These are phyloP conservation scores for Phytophthora europaea DNA, from an alignment of 352 stramenopile genomes.

Conservation along the genomic window DNA sequence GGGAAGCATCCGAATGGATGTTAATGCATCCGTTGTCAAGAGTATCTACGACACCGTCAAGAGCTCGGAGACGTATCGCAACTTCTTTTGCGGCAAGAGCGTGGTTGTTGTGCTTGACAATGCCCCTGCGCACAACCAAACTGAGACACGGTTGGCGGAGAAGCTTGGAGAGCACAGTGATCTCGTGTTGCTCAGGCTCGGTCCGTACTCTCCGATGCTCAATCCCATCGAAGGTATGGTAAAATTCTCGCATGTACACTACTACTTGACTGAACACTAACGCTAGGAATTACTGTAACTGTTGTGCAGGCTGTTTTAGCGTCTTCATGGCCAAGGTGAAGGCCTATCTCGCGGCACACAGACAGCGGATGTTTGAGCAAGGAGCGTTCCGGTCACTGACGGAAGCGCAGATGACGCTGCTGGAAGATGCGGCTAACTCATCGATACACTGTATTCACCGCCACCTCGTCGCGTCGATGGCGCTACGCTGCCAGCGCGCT, in stretches of 20 bases:
- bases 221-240: not conserved
- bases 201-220: not conserved
- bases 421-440: conserved; percentile 7
- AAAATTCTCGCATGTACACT: not conserved
- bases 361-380: not conserved
- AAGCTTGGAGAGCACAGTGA: not conserved
- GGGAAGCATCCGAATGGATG: conserved; percentile 4
- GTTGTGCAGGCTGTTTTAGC: conserved; percentile 1
- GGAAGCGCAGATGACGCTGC: conserved; percentile 10
- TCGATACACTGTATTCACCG: conserved; percentile 8
- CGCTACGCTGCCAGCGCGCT: conserved; percentile 3
- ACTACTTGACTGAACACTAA: not conserved
- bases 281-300: not conserved
- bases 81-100: not conserved
- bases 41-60: conserved; percentile 6
- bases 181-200: not conserved
- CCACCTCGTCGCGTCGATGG: conserved; percentile 9
- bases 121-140: conserved; percentile 9
- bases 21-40: conserved; percentile 15
- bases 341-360: not conserved
- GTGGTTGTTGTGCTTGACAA: conserved; percentile 10
- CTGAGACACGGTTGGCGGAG: not conserved
- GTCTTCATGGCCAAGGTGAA: not conserved
- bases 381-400: not conserved
- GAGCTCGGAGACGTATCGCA: conserved; percentile 4